Evolutionary conservation across 805 yeast species (phyloP), one percentile per base, ranked within the genome.

Genomic region (Pichia nakasei): DNA sequence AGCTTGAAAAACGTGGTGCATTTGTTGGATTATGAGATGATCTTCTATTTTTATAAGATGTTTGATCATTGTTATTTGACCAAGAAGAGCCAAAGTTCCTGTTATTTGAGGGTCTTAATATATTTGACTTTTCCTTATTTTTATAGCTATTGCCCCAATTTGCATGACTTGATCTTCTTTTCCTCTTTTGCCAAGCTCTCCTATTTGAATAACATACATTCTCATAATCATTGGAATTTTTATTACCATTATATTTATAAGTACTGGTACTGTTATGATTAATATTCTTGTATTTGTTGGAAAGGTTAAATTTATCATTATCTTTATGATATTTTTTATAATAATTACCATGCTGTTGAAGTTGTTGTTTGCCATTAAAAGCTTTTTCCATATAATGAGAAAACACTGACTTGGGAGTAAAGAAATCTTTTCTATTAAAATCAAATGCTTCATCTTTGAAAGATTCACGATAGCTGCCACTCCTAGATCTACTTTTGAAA

Each of bases 361-460:
- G 13, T 18, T 49, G 48, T 31, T 43, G 45, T 26, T 45, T 47
- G 18, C 48, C 44, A 22, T 42, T 68, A 59, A 65, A 73, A 63
- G 63, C 80, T 49, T 80, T 78, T 50, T 78, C 86, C 82, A 82
- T 75, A 58, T 80, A 82, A 50, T 79, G 82, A 46, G 75, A 76
- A 54, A 78, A 75, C 6, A 79, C 82, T 22, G 88, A 77, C 44
- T 82, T 83, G 3, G 93, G 93, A 4, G 93, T 84, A 58, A 82
- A 84, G 52, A 73, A 80, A 56, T 84, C 91, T 52, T 79, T 82
- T 41, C 91, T 70, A 51, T 76, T 76, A 53, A 74, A 80, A 17
- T 49, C 53, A 53, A 56, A 51, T 6, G 49, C 36, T 13, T 51
- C 56, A 35, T 52, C 57, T 5, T 48, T 29, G 13, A 39, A 41